Base-by-base conservation (phyloP, 2,329 filamentous ascomycete species). In the Aciculosporium take region DNA sequence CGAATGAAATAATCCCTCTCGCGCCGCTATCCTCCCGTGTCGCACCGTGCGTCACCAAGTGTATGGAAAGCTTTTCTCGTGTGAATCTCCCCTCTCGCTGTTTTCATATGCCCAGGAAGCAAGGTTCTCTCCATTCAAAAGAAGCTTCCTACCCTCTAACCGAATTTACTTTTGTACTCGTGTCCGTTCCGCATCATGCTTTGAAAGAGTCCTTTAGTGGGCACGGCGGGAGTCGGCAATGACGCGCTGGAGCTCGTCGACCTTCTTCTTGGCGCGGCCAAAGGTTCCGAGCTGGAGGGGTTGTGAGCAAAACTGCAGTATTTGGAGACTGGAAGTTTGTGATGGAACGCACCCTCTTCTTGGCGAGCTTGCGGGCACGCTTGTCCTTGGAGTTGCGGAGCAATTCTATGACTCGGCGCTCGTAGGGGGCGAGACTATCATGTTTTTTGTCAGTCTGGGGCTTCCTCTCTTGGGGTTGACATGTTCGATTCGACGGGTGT, bases 301-400 rank as follows among this genome's bases (percentile, higher is more conserved):
- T 28, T 21, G 27, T 24, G 44, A 51, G 59, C 47, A 59, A 56
- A 42, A 39, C 38, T 10, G 15, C 28, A 27, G 41, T n/a, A n/a
- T 46, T 39, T 29, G 29, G 28, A 17, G 32, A 33, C 25, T 24
- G 24, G 7, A 24, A 12, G 10, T 37, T 7, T 21, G 35, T 13
- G 37, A 23, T 10, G n/a, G 39, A 43, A 77, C 82, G 56, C 78
- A 89, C 84, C 69, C 89, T 81, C 84, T 94, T 95, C 88, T 96
- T 96, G 62, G 89, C 89, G 63, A 95, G 84, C 82, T 95, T 95
- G 59, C 89, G 80, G 62, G 89, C 89, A 71, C 89, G 86, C 85
- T 96, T 96, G 73, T 98, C 91, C 76, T 94, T 93, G 75, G 78
- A 82, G 84, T 98, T 98, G 62, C 91, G 86, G 71, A 98, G 83